Evolutionary conservation across 495 filamentous ascomycete genomes (phyloP).

Genomic region (Rostrohypoxylon terebratum): DNA sequence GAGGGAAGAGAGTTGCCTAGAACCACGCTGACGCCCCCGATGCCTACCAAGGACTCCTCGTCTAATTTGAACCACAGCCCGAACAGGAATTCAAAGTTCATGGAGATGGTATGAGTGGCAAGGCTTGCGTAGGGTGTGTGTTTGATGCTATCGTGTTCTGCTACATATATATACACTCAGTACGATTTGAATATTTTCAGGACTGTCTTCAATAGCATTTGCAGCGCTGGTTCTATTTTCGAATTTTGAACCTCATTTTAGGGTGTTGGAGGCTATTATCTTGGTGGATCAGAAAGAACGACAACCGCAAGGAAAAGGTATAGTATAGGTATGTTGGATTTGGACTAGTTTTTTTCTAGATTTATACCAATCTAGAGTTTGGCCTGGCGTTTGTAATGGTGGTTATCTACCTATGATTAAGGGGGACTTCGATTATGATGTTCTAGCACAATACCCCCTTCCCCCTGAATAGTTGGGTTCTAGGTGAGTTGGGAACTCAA

Average conservation of each 20-base stretch:
- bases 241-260: neutral
- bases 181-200: neutral
- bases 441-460: slow-evolving; percentile 27
- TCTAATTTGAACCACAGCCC: slow-evolving; percentile 54
- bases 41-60: slow-evolving; percentile 34
- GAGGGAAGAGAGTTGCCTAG: slow-evolving; percentile 44
- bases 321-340: slow-evolving; percentile 16
- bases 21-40: slow-evolving; percentile 32
- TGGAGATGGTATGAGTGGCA: slow-evolving; percentile 47
- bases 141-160: neutral
- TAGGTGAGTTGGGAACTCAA: neutral
- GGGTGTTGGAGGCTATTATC: neutral
- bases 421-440: slow-evolving; percentile 23
- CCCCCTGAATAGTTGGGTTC: no score
- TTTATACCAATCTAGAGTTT: slow-evolving; percentile 3
- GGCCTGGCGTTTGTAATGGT: slow-evolving; percentile 18
- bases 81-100: slow-evolving; percentile 55
- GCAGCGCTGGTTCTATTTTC: neutral
- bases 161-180: neutral
- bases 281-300: neutral
- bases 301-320: slow-evolving; percentile 25
- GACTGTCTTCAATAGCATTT: neutral
- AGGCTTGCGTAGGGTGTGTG: neutral
- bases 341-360: slow-evolving; percentile 13
- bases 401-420: neutral